Conservation (phyloP, 176 grass and related monocot genomes). For the Zoysia pacifica region DNA sequence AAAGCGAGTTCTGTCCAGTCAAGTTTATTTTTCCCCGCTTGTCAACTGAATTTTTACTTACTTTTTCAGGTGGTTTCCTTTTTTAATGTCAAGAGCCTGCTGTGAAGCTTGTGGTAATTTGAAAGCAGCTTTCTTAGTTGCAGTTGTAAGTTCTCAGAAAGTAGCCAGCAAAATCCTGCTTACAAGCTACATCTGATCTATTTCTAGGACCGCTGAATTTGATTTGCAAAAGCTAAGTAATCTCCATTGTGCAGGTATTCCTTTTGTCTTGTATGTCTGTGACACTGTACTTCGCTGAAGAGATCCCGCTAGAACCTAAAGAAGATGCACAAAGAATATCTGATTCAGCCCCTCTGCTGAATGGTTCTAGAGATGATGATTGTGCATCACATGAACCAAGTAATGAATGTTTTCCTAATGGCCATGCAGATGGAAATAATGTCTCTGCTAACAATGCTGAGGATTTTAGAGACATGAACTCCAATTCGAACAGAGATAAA, state of each 20-base stretch:
- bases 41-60: constrained; percentile 28
- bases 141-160: constrained; percentile 76
- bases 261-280: constrained; percentile 87
- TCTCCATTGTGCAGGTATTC: constrained; percentile 69
- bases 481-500: constrained; percentile 42
- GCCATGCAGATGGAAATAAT: constrained; percentile 39
- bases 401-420: constrained; percentile 49
- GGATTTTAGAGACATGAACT: constrained; percentile 40
- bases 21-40: not conserved
- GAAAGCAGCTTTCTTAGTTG: constrained; percentile 96
- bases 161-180: not conserved
- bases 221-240: constrained; percentile 27
- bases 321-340: constrained; percentile 49
- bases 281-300: constrained; percentile 95
- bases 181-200: not conserved
- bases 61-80: constrained; percentile 91
- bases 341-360: constrained; percentile 88
- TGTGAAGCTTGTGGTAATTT: constrained; percentile 98
- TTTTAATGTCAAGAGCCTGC: constrained; percentile 86
- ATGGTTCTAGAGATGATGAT: constrained; percentile 56
- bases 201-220: not conserved
- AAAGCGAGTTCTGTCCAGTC: not conserved
- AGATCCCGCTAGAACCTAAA: constrained; percentile 67
- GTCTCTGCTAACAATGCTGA: constrained; percentile 39
- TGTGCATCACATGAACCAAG: constrained; percentile 46